Evolutionary conservation across 2,329 filamentous ascomycete genomes (phyloP), one percentile per base, ranked within the genome.

Genomic region (Paecilomyces formosus): DNA sequence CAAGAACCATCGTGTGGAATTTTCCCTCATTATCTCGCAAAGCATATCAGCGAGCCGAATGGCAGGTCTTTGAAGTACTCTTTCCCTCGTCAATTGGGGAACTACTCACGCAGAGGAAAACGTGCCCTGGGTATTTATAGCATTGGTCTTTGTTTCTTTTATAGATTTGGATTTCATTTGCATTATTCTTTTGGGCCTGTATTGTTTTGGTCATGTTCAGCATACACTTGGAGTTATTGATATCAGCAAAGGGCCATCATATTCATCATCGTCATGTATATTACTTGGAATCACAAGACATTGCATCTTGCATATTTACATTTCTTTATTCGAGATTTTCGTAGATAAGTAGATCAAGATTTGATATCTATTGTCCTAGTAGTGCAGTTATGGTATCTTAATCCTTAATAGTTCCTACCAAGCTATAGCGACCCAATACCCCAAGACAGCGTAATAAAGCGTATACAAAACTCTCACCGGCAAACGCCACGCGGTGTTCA

Each of bases 21-120:
- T 55, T 55, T 55, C 54, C 54, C 35, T 55, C 30, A 55, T 45
- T 35, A 55, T 55, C 54, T 55, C 54, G 30, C 54, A 35, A 55
- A 45, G n/a, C n/a, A 45, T n/a, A n/a, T 5, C 4, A 49, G 24
- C n/a, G 31, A 55, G 35, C 35, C 31, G 33, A 39, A 55, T 39
- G 54, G 54, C 54, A 39, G 31, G 31, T 26, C 18, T 52, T 52
- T 30, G 31, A 35, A 55, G 53, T 35, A 55, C 53, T 55, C 53
- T 45, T 45, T 55, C 53, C 53, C 53, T 55, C 53, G 31, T 55
- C 53, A 55, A 55, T 55, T 55, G 28, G 53, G 28, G 53, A 55
- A 30, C 12, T 18, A 21, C n/a, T 45, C 15, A 9, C 39, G n/a
- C 18, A 45, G 39, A 45, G 39, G n/a, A 45, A 45, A 45, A 45